These are phyloP conservation scores for Aspergillus fumigatus DNA, from an alignment of 2,329 filamentous ascomycete genomes.

Conservation along the genomic window DNA sequence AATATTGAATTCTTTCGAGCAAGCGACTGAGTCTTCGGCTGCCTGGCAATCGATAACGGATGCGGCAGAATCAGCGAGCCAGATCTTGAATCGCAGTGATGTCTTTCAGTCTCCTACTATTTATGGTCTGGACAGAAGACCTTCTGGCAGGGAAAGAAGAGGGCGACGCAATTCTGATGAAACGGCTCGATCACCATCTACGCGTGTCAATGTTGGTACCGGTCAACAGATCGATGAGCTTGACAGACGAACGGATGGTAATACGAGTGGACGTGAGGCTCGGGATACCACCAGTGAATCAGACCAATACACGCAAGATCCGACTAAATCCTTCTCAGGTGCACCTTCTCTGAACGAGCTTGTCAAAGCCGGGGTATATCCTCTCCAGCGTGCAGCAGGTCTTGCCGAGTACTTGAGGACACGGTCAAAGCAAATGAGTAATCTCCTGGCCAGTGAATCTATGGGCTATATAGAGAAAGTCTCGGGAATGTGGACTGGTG, in stretches of 20 bases:
- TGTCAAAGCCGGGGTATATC: slow-evolving; percentile 63
- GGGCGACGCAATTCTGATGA: slow-evolving; percentile 31
- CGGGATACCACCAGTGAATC: slow-evolving; percentile 19
- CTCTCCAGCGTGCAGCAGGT: slow-evolving; percentile 75
- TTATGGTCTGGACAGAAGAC: slow-evolving; percentile 27
- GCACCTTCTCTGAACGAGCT: slow-evolving; percentile 56
- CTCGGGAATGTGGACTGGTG: slow-evolving; percentile 93
- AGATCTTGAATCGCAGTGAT: slow-evolving; percentile 81
- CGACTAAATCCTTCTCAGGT: slow-evolving; percentile 25
- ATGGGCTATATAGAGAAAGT: slow-evolving; percentile 97
- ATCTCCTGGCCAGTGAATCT: slow-evolving; percentile 77
- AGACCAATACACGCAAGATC: slow-evolving; percentile 19
- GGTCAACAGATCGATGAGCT: slow-evolving; percentile 3
- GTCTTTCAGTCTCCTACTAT: slow-evolving; percentile 80
- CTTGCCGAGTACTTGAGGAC: slow-evolving; percentile 79
- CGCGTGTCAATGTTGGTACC: slow-evolving; percentile 19
- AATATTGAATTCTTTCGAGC: slow-evolving; percentile 67
- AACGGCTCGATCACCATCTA: slow-evolving; percentile 28
- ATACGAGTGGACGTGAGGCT: slow-evolving; percentile 10
- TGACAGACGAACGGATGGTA: background rate
- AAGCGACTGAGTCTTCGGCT: slow-evolving; percentile 67
- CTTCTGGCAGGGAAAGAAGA: slow-evolving; percentile 23
- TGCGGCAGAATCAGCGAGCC: slow-evolving; percentile 75
- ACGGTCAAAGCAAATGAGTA: slow-evolving; percentile 76
- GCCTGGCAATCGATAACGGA: slow-evolving; percentile 68